Evolutionary conservation across 202 grass and related monocot species (phyloP).

Genomic region (Digitaria exilis): DNA sequence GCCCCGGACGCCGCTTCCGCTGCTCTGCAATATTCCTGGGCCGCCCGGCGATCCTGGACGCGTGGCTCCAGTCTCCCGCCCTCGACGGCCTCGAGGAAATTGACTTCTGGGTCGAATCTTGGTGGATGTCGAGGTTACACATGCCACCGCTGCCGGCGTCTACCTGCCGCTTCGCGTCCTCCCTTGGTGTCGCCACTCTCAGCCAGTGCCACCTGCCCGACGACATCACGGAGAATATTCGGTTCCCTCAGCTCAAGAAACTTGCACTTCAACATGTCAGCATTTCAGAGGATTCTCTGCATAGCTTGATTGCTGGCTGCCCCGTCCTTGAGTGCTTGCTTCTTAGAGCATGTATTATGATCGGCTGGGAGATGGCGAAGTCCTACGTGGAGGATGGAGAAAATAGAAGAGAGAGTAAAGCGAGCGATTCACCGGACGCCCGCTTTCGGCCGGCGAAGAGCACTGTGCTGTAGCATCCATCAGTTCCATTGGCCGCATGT

Average conservation of each 20-base stretch:
- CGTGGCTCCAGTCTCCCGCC: background rate
- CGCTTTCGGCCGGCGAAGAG: too few relatives aligned
- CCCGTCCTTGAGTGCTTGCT: constrained; percentile 32
- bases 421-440: too few relatives aligned
- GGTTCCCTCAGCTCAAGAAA: background rate
- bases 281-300: constrained; percentile 26
- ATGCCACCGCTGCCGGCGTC: background rate
- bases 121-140: background rate
- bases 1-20: background rate
- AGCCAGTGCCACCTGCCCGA: background rate
- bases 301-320: constrained; percentile 23
- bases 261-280: constrained; percentile 12
- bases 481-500: too few relatives aligned
- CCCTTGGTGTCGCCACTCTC: background rate
- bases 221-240: background rate
- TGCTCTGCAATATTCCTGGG: too few relatives aligned
- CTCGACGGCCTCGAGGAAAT: background rate
- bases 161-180: background rate
- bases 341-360: too few relatives aligned
- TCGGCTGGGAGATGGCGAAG: too few relatives aligned
- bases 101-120: background rate
- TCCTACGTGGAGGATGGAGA: too few relatives aligned
- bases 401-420: too few relatives aligned
- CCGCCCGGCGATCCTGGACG: background rate
- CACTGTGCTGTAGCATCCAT: too few relatives aligned